Percentiles rank a stretch among this genome's conserved stretches.
These are phyloP conservation scores for Ophiobolus disseminans DNA, from an alignment of 2,329 filamentous ascomycete species.

Conservation along the genomic window DNA sequence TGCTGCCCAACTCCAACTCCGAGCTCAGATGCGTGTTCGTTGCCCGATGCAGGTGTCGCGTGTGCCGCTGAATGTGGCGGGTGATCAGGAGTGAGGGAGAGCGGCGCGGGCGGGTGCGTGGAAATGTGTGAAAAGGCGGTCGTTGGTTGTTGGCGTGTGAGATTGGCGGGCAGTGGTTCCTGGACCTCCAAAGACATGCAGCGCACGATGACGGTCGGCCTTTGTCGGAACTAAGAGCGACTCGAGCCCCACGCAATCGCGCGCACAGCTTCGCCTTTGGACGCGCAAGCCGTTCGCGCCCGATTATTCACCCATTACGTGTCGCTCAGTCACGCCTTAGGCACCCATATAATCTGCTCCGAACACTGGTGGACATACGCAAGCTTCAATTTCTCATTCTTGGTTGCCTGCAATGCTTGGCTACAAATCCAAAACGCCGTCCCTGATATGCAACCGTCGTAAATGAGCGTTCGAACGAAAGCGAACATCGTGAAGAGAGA, in stretches of 20 bases:
- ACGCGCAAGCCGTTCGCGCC: conserved; percentile 25
- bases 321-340: conserved; percentile 25
- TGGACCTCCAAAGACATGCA: conserved; percentile 1
- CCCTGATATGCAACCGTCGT: conserved; percentile 28
- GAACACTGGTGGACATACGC: background rate
- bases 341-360: conserved; percentile 10
- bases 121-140: conserved; percentile 9
- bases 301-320: conserved; percentile 19
- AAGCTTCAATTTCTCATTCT: conserved; percentile 19
- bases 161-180: conserved; percentile 11
- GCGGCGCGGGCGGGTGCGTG: conserved; percentile 5
- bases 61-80: conserved; percentile 10
- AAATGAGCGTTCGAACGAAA: conserved; percentile 35
- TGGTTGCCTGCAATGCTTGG: conserved; percentile 14
- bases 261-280: conserved; percentile 15
- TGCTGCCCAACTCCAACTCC: conserved; percentile 42
- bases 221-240: conserved; percentile 14
- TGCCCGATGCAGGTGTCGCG: conserved; percentile 20
- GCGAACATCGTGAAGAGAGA: conserved; percentile 15
- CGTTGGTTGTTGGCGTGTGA: conserved; percentile 14
- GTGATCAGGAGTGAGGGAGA: background rate
- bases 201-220: conserved; percentile 29
- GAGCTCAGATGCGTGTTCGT: conserved; percentile 25
- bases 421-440: conserved; percentile 21
- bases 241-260: conserved; percentile 26